Evolutionary conservation across 2,329 filamentous ascomycete species (phyloP).

Genomic region (Knufia petricola): DNA sequence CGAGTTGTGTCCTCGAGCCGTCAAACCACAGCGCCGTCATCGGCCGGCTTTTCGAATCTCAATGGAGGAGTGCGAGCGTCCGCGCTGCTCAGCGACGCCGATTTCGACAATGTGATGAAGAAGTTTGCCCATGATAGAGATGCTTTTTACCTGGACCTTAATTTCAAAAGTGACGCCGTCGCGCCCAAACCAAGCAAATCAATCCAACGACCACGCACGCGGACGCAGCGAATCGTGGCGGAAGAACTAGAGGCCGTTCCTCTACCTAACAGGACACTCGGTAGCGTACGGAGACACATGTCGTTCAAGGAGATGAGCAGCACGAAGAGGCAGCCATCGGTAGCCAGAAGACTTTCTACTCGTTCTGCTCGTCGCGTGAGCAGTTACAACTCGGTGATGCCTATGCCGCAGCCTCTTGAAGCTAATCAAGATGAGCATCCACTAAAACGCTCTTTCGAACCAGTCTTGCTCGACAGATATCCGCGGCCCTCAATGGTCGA

Average conservation of each 20-base stretch:
- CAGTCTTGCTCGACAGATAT: slow-evolving; percentile 89
- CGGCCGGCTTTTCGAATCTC: slow-evolving; percentile 13
- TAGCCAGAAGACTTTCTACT: slow-evolving; percentile 61
- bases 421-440: slow-evolving; percentile 91
- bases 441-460: slow-evolving; percentile 85
- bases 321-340: slow-evolving; percentile 72
- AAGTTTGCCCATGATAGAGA: slow-evolving; percentile 96
- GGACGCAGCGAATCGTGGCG: slow-evolving; percentile 70
- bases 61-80: slow-evolving; percentile 24
- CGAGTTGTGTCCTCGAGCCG: slow-evolving; percentile 25
- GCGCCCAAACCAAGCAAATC: slow-evolving; percentile 29
- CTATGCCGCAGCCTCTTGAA: slow-evolving; percentile 80
- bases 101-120: slow-evolving; percentile 84
- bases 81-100: slow-evolving; percentile 56
- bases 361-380: slow-evolving; percentile 82
- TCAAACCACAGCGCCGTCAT: slow-evolving; percentile 20
- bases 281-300: slow-evolving; percentile 84
- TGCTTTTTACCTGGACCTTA: slow-evolving; percentile 83
- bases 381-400: slow-evolving; percentile 97
- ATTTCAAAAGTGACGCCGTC: slow-evolving; percentile 68
- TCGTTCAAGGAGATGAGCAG: slow-evolving; percentile 94
- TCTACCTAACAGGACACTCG: slow-evolving; percentile 52
- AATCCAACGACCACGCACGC: slow-evolving; percentile 30
- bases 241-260: slow-evolving; percentile 52
- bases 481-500: slow-evolving; percentile 74